Conservation (phyloP, 441 rosid species). For the Gossypium trilobum region DNA sequence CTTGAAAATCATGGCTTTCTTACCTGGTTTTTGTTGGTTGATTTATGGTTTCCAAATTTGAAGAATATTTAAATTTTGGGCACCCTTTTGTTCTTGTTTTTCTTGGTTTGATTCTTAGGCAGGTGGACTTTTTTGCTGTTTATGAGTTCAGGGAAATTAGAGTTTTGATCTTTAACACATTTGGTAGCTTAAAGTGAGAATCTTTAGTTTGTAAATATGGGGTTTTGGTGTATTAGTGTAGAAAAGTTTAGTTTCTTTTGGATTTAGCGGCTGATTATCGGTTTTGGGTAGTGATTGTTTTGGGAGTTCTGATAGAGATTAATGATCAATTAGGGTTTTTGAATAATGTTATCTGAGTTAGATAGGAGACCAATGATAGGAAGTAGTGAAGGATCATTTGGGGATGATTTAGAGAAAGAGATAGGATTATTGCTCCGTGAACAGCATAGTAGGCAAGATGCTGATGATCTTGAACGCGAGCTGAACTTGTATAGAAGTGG, state of each 20-base stretch:
- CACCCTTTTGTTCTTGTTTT: neutral
- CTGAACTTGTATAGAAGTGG: constrained; percentile 82
- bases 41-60: neutral
- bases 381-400: constrained; percentile 60
- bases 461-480: constrained; percentile 68
- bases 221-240: constrained; percentile 16
- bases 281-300: constrained; percentile 23
- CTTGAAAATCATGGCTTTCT: constrained; percentile 17
- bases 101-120: constrained; percentile 3
- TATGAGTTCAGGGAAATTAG: constrained; percentile 15
- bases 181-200: constrained; percentile 17
- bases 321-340: constrained; percentile 31
- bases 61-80: neutral
- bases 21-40: constrained; percentile 7
- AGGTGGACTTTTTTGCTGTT: constrained; percentile 4
- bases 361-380: constrained; percentile 66
- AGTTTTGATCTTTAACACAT: constrained; percentile 18
- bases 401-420: constrained; percentile 66
- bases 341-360: constrained; percentile 54
- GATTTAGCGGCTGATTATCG: constrained; percentile 21
- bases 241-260: constrained; percentile 24
- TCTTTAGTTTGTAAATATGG: constrained; percentile 26
- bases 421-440: constrained; percentile 58
- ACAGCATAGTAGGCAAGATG: constrained; percentile 57
- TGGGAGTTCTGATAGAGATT: constrained; percentile 14